Conservation (phyloP, 192 early-diverging fungal genomes). For the Spinellus fusiger region DNA sequence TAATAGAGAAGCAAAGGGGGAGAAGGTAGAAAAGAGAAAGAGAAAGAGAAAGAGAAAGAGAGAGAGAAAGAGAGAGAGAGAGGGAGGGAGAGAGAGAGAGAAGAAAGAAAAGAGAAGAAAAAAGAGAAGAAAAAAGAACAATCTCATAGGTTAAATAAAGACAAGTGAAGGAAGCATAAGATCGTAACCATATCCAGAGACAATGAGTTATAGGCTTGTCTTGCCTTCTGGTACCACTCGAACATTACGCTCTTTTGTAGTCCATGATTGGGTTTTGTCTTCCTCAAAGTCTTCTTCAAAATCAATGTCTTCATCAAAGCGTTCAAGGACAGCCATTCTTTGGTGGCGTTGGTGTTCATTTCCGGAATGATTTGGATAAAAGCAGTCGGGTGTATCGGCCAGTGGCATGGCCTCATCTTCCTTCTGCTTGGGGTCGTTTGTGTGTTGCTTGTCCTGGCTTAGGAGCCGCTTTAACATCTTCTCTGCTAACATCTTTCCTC, state of each 20-base stretch:
- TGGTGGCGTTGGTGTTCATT: background rate
- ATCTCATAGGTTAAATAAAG: background rate
- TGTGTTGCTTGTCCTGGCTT: background rate
- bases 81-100: background rate
- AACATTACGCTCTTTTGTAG: background rate
- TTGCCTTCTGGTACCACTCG: background rate
- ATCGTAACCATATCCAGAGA: background rate
- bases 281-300: constrained; percentile 8
- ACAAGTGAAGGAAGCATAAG: background rate
- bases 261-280: constrained; percentile 3
- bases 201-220: background rate
- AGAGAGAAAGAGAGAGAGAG: background rate
- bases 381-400: background rate
- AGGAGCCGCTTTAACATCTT: constrained; percentile 44
- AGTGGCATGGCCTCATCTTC: background rate
- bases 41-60: background rate
- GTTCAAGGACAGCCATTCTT: background rate
- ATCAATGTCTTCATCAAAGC: constrained; percentile 11
- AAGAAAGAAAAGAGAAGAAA: background rate
- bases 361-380: background rate
- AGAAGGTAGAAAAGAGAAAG: background rate
- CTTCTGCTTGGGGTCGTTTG: background rate
- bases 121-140: constrained; percentile 1
- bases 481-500: constrained; percentile 42
- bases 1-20: background rate